Evolutionary conservation across 352 stramenopile genomes (phyloP), one percentile per base, ranked within the genome.

Genomic region (Blastocystis sp.): DNA sequence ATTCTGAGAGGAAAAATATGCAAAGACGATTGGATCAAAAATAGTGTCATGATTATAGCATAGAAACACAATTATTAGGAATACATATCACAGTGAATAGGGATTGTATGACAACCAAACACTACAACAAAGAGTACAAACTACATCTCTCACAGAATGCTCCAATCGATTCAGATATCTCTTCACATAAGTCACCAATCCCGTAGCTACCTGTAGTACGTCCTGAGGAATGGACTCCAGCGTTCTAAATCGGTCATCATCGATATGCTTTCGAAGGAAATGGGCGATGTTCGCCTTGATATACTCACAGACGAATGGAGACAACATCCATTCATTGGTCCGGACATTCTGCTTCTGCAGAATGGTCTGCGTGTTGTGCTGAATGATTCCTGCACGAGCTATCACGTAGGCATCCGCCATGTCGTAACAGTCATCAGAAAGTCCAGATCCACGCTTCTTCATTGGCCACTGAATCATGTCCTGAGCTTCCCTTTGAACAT

Each of bases 351-450:
- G 15, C 34, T 56, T 37, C 6, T 26, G n/a, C n/a, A 8, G n/a
- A 3, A 84, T 26, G 13, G 6, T 3, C 2, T 84, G 4, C 26
- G 47, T 45, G 1, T 9, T 39, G 50, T 84, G 34, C 20, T 66
- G 6, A 3, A 84, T 43, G 41, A 45, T 18, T 11, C 13, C 53
- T 34, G 39, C 53, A 5, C 56, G 50, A n/a, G 73, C 43, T n/a
- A 84, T 18, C 9, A 84, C 53, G 43, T 69, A 84, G 5, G 73
- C 47, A 84, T 84, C 73, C 43, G 73, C 73, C 73, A 84, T 84
- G 53, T 84, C 73, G 26, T 68, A 84, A 20, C 73, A 84, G 29
- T 84, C 73, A 84, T 84, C 73, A 6, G 73, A 23, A 45, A 53
- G 62, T 18, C 50, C 47, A 39, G 6, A 13, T 18, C 54, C 37